Percentiles rank a stretch among this genome's conserved stretches.
Evolutionary conservation across 1,284 basidiomycete genomes (phyloP).

Genomic region (Coriolopsis trogii): DNA sequence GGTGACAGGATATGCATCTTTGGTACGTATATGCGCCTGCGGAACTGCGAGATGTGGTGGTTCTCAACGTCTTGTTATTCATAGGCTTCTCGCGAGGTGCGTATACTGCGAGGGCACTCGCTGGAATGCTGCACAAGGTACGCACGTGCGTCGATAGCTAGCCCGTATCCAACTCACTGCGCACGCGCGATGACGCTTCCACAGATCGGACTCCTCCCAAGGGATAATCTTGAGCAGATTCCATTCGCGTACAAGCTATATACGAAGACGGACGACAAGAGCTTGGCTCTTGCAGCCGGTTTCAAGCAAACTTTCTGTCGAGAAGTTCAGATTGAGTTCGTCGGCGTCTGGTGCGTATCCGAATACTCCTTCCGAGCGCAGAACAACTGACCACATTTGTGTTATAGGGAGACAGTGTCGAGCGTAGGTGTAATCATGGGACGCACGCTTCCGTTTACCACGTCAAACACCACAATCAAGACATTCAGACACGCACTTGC

Average conservation of each 20-base stretch:
- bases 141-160: background rate
- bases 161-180: background rate
- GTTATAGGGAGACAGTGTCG: slow-evolving; percentile 42
- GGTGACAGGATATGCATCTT: slow-evolving; percentile 59
- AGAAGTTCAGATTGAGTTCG: slow-evolving; percentile 53
- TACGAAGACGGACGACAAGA: slow-evolving; percentile 43
- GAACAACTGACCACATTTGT: background rate
- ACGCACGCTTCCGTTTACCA: slow-evolving; percentile 44
- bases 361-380: background rate
- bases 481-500: slow-evolving; percentile 48
- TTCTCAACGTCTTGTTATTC: background rate
- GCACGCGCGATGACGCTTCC: background rate
- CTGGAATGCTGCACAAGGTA: slow-evolving; percentile 44
- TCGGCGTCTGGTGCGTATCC: slow-evolving; percentile 39
- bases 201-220: slow-evolving; percentile 55
- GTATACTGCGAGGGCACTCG: slow-evolving; percentile 53
- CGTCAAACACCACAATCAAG: slow-evolving; percentile 40
- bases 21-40: slow-evolving; percentile 37
- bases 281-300: slow-evolving; percentile 42
- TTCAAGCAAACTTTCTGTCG: slow-evolving; percentile 58
- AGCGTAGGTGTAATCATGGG: slow-evolving; percentile 42
- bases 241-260: slow-evolving; percentile 63
- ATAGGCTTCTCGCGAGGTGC: slow-evolving; percentile 45
- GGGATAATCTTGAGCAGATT: slow-evolving; percentile 54
- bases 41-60: background rate